Conservation (phyloP, 768 basidiomycete genomes). For the Mycena vulgaris region DNA sequence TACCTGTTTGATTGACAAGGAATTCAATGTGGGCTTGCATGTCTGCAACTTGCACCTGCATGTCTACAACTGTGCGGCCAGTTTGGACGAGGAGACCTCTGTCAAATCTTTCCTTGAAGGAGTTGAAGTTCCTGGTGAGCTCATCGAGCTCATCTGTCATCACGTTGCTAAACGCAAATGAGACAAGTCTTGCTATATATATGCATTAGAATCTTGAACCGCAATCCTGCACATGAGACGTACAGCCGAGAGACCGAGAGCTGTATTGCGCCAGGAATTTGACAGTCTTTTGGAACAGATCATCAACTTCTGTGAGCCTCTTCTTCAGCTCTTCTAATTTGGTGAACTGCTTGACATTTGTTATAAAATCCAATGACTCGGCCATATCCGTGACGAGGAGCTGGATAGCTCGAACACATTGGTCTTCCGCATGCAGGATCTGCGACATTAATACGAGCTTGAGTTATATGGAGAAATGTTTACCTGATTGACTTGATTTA, state of each 20-base stretch:
- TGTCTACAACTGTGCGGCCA: not conserved
- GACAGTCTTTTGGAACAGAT: slow-evolving; percentile 42
- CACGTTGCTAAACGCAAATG: not conserved
- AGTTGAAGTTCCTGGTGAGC: slow-evolving; percentile 35
- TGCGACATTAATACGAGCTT: not conserved
- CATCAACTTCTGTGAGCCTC: slow-evolving; percentile 41
- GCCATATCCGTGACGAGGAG: slow-evolving; percentile 43
- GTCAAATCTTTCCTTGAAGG: slow-evolving; percentile 44
- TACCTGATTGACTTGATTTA: slow-evolving; percentile 41
- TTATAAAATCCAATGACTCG: slow-evolving; percentile 39
- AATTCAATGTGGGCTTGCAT: too few relatives aligned
- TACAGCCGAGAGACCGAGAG: slow-evolving; percentile 30
- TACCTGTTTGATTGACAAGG: not conserved
- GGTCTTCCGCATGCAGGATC: slow-evolving; percentile 3
- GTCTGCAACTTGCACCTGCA: not conserved
- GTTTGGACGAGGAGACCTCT: slow-evolving; percentile 44
- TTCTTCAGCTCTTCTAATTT: slow-evolving; percentile 38
- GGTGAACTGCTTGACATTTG: slow-evolving; percentile 44
- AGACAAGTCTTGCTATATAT: slow-evolving; percentile 9
- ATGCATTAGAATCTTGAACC: not conserved
- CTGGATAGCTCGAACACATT: not conserved
- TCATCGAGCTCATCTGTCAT: slow-evolving; percentile 35
- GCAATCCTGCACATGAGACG: not conserved
- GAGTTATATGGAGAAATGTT: not conserved
- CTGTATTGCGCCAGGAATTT: slow-evolving; percentile 42